These are phyloP conservation scores for Phytomonas sp. DNA, from an alignment of 208 protist genomes.

Conservation along the genomic window DNA sequence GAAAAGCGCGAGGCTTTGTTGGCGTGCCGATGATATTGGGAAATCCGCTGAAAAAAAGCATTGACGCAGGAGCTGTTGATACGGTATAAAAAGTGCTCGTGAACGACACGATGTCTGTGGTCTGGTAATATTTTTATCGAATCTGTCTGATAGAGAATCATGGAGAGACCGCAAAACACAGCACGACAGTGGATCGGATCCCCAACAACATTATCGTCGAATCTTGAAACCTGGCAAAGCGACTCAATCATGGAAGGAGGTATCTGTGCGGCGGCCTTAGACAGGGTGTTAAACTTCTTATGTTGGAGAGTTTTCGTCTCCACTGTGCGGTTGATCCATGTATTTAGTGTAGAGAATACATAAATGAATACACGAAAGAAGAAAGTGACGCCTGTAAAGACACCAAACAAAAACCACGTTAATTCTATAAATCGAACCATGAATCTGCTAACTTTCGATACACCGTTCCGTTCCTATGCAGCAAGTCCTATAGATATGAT, in stretches of 20 bases:
- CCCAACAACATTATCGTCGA: conserved; percentile 59
- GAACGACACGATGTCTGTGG: conserved; percentile 31
- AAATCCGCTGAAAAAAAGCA: conserved; percentile 35
- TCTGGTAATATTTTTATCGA: conserved; percentile 23
- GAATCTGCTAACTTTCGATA: too few relatives aligned
- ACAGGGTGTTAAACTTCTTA: conserved; percentile 24
- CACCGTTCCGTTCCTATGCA: too few relatives aligned
- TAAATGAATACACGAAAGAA: conserved; percentile 41
- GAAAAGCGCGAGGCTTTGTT: conserved; percentile 43
- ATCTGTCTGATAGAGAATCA: conserved; percentile 63
- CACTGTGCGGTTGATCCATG: conserved; percentile 21
- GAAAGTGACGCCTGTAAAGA: conserved; percentile 22
- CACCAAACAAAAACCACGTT: not conserved
- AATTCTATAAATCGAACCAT: not conserved
- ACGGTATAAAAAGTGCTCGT: conserved; percentile 59
- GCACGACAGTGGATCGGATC: conserved; percentile 55
- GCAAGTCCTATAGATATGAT: too few relatives aligned
- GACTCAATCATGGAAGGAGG: conserved; percentile 48
- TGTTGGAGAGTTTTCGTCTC: conserved; percentile 41
- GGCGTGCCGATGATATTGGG: conserved; percentile 70
- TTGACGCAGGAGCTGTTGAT: conserved; percentile 51
- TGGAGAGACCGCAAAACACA: conserved; percentile 53
- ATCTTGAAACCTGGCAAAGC: conserved; percentile 56
- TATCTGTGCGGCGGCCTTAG: conserved; percentile 28
- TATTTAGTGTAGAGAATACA: conserved; percentile 34